A percentile compares a stretch with the other conserved stretches of the same genome.
phyloP scores from a whole-genome alignment of 1,284 basidiomycete genomes.

The Pascua guehoae region DNA sequence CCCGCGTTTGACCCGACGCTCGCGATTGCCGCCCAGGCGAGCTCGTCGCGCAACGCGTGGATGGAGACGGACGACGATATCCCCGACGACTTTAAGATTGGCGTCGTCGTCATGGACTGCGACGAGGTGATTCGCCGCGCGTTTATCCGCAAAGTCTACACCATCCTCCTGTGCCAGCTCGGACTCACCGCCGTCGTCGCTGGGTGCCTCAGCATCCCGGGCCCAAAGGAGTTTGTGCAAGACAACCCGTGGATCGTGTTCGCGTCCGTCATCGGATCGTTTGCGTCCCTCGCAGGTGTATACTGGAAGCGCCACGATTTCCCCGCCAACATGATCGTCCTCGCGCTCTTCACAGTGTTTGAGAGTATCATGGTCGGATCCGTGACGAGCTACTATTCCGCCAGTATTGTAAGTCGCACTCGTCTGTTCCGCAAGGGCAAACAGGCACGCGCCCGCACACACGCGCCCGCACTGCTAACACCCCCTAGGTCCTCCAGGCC shows the following conservation, averaged over 20 bases:
- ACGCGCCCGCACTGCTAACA: background rate
- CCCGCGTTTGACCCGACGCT: slow-evolving; percentile 16
- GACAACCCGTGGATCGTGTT: slow-evolving; percentile 44
- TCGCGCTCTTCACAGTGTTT: slow-evolving; percentile 53
- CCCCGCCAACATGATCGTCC: slow-evolving; percentile 53
- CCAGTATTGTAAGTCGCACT: slow-evolving; percentile 36
- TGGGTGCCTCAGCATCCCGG: slow-evolving; percentile 28
- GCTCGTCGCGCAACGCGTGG: slow-evolving; percentile 34
- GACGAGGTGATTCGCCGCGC: slow-evolving; percentile 46
- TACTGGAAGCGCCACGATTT: slow-evolving; percentile 49
- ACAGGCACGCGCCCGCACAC: no score
- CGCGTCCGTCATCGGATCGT: slow-evolving; percentile 44
- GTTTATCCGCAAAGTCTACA: slow-evolving; percentile 48
- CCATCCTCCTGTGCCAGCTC: slow-evolving; percentile 46
- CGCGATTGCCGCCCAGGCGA: slow-evolving; percentile 7
- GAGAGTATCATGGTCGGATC: slow-evolving; percentile 53
- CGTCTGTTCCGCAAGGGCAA: background rate
- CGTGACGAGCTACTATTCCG: slow-evolving; percentile 45
- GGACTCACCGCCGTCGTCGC: slow-evolving; percentile 36
- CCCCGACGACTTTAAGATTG: slow-evolving; percentile 48
- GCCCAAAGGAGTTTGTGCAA: slow-evolving; percentile 38
- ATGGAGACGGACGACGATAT: slow-evolving; percentile 44
- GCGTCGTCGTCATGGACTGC: slow-evolving; percentile 47
- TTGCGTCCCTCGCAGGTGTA: slow-evolving; percentile 40
- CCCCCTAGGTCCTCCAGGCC: slow-evolving; percentile 53